phyloP scores from a whole-genome alignment of 2,329 filamentous ascomycete species.

The Ciborinia camelliae region DNA sequence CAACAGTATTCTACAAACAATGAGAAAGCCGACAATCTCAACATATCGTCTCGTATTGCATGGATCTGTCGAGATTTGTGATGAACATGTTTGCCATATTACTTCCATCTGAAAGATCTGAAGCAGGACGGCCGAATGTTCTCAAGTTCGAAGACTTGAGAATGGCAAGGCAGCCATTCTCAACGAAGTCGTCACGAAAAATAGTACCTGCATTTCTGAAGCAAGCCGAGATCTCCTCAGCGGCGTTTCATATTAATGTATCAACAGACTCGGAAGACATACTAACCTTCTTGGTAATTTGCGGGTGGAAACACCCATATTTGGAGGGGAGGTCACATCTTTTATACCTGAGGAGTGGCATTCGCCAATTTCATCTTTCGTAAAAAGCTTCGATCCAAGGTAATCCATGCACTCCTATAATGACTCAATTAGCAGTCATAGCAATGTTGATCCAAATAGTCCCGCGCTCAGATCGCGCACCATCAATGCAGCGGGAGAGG shows the following conservation, averaged over 20 bases:
- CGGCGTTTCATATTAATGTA: slow-evolving; percentile 29
- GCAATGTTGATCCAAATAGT: background rate
- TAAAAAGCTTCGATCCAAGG: background rate
- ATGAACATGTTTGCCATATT: slow-evolving; percentile 25
- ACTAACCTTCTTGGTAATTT: background rate
- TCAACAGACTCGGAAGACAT: background rate
- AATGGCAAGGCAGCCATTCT: background rate
- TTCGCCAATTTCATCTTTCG: background rate
- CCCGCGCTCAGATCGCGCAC: slow-evolving; percentile 17
- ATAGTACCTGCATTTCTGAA: slow-evolving; percentile 22
- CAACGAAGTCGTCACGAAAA: background rate
- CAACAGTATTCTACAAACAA: slow-evolving; percentile 4
- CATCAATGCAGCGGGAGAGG: background rate
- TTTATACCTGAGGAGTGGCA: background rate
- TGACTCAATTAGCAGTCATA: slow-evolving; percentile 13
- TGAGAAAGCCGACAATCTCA: background rate
- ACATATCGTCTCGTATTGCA: slow-evolving; percentile 15
- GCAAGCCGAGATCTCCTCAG: slow-evolving; percentile 32
- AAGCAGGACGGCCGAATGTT: slow-evolving; percentile 11
- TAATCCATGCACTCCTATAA: background rate
- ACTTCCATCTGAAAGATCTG: slow-evolving; percentile 1
- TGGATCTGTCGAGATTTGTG: slow-evolving; percentile 24
- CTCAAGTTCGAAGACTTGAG: background rate
- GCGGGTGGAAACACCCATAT: slow-evolving; percentile 4
- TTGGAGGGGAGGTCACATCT: background rate